Conservation (phyloP, 23 red algal genomes). For the Gracilariopsis chorda region DNA sequence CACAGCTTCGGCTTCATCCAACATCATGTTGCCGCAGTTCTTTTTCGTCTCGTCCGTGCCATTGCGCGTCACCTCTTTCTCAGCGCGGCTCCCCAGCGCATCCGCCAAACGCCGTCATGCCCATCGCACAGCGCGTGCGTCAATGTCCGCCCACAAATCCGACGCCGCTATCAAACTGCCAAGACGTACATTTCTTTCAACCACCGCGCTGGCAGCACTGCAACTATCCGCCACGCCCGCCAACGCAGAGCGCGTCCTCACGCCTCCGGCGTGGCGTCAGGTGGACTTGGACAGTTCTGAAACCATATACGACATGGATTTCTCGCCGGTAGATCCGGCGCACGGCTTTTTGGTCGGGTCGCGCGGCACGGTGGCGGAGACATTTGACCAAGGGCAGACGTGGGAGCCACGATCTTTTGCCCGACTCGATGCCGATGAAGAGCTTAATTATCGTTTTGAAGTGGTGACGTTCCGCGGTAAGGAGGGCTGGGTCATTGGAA, state of each 20-base stretch:
- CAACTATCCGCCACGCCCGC: background rate
- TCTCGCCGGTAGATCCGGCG: conserved; percentile 50
- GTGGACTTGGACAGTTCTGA: conserved; percentile 19
- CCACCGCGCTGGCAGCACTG: conserved; percentile 10
- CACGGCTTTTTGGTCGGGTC: conserved; percentile 97
- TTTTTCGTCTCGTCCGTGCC: conserved; percentile 7
- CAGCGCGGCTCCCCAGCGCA: background rate
- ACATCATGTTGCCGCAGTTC: background rate
- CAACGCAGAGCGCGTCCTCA: conserved; percentile 2
- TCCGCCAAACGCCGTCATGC: background rate
- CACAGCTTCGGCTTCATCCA: background rate
- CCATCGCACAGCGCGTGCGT: background rate
- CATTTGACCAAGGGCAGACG: conserved; percentile 73
- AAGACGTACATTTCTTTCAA: conserved; percentile 37
- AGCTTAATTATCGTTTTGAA: conserved; percentile 96
- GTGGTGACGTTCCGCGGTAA: conserved; percentile 75
- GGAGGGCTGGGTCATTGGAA: conserved; percentile 98
- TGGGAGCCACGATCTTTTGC: conserved; percentile 88
- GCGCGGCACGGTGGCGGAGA: conserved; percentile 86
- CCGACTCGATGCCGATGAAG: conserved; percentile 83
- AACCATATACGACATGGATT: conserved; percentile 83
- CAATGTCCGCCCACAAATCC: background rate
- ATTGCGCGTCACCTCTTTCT: background rate
- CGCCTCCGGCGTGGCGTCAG: conserved; percentile 57
- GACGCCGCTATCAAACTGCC: background rate